These are phyloP conservation scores for Glycine latifolia DNA, from an alignment of 306 rosid genomes.

Conservation along the genomic window DNA sequence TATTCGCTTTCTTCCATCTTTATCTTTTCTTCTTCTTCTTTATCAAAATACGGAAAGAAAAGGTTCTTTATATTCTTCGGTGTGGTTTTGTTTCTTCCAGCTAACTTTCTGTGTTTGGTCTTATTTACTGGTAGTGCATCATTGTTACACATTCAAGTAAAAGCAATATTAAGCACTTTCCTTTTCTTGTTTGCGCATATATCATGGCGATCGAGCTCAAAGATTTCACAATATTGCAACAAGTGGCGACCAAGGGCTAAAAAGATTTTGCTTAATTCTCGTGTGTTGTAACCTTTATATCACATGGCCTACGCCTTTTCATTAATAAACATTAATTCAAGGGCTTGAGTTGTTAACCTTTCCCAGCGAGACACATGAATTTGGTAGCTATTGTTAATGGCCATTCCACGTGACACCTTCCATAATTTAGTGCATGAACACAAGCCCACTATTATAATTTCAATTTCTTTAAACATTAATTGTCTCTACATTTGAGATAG, in stretches of 20 bases:
- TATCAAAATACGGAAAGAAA: not conserved
- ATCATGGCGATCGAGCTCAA: not conserved
- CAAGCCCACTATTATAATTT: not conserved
- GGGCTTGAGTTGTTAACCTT: not conserved
- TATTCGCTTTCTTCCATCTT: not conserved
- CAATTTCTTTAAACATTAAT: slow-evolving; percentile 17
- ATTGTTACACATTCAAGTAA: slow-evolving; percentile 53
- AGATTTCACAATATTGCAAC: slow-evolving; percentile 35
- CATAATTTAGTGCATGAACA: slow-evolving; percentile 39
- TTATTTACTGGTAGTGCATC: slow-evolving; percentile 45
- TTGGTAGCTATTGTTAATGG: slow-evolving; percentile 37
- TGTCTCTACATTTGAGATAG: not conserved
- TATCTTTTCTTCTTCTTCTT: not conserved
- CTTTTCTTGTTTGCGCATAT: slow-evolving; percentile 16
- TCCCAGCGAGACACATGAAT: slow-evolving; percentile 25
- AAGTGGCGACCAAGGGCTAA: slow-evolving; percentile 44
- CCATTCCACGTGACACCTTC: slow-evolving; percentile 42
- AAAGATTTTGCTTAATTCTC: slow-evolving; percentile 49
- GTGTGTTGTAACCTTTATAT: slow-evolving; percentile 51
- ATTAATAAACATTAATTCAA: slow-evolving; percentile 31
- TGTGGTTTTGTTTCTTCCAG: slow-evolving; percentile 3
- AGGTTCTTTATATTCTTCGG: slow-evolving; percentile 29
- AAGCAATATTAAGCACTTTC: slow-evolving; percentile 11
- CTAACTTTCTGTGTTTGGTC: slow-evolving; percentile 36
- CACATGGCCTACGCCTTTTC: slow-evolving; percentile 49